phyloP scores from a whole-genome alignment of 768 basidiomycete genomes.

The Pleurotus ostreatus region DNA sequence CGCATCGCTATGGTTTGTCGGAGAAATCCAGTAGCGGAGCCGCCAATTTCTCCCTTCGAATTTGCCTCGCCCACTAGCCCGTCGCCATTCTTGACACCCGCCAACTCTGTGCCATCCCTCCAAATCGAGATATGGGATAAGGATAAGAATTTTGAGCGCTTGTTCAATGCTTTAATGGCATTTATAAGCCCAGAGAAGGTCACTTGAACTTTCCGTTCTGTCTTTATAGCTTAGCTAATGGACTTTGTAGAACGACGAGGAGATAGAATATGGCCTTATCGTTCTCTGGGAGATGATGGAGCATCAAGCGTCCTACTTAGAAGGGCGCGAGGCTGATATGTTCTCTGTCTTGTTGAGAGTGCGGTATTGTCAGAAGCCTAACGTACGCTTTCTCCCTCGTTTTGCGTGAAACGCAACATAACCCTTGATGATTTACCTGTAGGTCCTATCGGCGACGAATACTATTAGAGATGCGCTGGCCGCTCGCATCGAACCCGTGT shows the following conservation, averaged over 20 bases:
- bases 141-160: slow-evolving; percentile 62
- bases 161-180: slow-evolving; percentile 62
- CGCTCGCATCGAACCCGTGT: slow-evolving; percentile 73
- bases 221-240: too few relatives aligned
- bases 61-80: slow-evolving; percentile 39
- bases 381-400: slow-evolving; percentile 40
- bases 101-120: slow-evolving; percentile 38
- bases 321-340: slow-evolving; percentile 76
- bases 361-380: slow-evolving; percentile 67
- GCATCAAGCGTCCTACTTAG: slow-evolving; percentile 66
- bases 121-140: slow-evolving; percentile 68
- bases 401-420: slow-evolving; percentile 1
- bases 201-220: slow-evolving; percentile 13
- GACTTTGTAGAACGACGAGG: slow-evolving; percentile 48
- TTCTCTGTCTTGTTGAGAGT: slow-evolving; percentile 68
- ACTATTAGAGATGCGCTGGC: slow-evolving; percentile 76
- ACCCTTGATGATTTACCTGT: slow-evolving; percentile 7
- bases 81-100: slow-evolving; percentile 45
- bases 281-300: slow-evolving; percentile 82
- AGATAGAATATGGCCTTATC: slow-evolving; percentile 76
- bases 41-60: slow-evolving; percentile 40
- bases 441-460: slow-evolving; percentile 84
- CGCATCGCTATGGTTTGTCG: slow-evolving; percentile 62
- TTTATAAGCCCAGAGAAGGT: slow-evolving; percentile 67
- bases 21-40: slow-evolving; percentile 49